phyloP scores from a whole-genome alignment of 1,284 basidiomycete genomes.

The Inonotus obliquus region DNA sequence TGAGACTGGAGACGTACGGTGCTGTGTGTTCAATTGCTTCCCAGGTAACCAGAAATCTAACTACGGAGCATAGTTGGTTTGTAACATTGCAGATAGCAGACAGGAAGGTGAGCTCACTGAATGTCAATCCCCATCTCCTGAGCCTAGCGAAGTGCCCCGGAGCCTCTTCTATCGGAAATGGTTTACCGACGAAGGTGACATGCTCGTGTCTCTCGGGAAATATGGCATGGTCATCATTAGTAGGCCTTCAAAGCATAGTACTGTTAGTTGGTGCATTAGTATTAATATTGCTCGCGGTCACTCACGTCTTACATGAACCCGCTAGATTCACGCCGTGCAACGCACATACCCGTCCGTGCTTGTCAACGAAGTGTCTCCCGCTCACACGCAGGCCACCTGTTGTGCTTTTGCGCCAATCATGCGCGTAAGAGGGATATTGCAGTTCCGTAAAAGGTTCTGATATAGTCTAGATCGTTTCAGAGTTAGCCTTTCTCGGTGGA shows the following conservation, averaged over 20 bases:
- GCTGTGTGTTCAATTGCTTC: slow-evolving; percentile 92
- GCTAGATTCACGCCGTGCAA: slow-evolving; percentile 81
- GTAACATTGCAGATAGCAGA: not conserved
- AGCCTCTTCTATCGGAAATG: slow-evolving; percentile 82
- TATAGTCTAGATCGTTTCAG: not conserved
- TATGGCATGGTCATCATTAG: slow-evolving; percentile 53
- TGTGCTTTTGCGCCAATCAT: slow-evolving; percentile 63
- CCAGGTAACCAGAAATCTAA: slow-evolving; percentile 92
- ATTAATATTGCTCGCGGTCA: slow-evolving; percentile 13
- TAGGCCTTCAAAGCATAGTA: slow-evolving; percentile 43
- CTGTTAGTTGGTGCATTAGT: not conserved
- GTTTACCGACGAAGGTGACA: slow-evolving; percentile 77
- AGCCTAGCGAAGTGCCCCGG: slow-evolving; percentile 78
- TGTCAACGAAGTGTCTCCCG: slow-evolving; percentile 76
- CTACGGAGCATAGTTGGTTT: slow-evolving; percentile 34
- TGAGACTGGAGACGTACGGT: slow-evolving; percentile 53
- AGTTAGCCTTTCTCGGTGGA: not conserved
- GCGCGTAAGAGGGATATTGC: slow-evolving; percentile 47
- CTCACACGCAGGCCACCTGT: slow-evolving; percentile 55
- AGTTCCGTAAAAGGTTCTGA: not conserved
- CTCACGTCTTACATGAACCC: slow-evolving; percentile 80
- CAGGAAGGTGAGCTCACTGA: slow-evolving; percentile 47
- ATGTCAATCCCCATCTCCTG: slow-evolving; percentile 81
- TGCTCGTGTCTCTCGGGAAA: slow-evolving; percentile 59
- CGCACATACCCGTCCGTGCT: slow-evolving; percentile 68